phyloP scores from a whole-genome alignment of 2,329 filamentous ascomycete genomes.

The Fusarium incarnatum region DNA sequence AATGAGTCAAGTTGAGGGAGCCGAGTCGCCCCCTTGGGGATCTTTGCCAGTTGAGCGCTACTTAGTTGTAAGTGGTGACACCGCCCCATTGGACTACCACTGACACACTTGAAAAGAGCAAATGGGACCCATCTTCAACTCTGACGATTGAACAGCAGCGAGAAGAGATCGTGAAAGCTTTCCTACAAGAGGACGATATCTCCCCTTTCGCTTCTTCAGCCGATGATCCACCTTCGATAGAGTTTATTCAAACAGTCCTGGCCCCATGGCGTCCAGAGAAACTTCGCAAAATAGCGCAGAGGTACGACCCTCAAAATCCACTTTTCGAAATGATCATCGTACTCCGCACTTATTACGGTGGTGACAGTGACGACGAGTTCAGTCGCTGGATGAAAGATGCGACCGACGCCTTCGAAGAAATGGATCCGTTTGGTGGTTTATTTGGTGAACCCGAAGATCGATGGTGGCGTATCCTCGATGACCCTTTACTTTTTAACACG shows the following conservation, averaged over 20 bases:
- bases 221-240: accelerated
- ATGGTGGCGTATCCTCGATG: background rate
- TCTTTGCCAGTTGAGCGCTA: background rate
- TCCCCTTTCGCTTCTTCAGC: background rate
- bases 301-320: background rate
- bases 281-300: background rate
- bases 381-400: background rate
- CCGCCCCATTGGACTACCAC: too few species aligned
- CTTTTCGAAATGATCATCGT: background rate
- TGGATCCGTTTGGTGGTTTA: background rate
- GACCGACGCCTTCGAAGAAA: background rate
- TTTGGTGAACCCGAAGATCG: background rate
- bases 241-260: background rate
- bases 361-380: background rate
- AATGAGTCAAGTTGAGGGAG: background rate
- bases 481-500: background rate
- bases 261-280: background rate
- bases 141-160: background rate
- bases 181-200: background rate
- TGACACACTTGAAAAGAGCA: background rate
- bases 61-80: background rate
- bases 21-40: accelerated
- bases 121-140: background rate
- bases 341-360: background rate
- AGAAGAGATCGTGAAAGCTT: background rate